Conservation (phyloP, 2,329 filamentous ascomycete genomes). For the Coniella vitis region DNA sequence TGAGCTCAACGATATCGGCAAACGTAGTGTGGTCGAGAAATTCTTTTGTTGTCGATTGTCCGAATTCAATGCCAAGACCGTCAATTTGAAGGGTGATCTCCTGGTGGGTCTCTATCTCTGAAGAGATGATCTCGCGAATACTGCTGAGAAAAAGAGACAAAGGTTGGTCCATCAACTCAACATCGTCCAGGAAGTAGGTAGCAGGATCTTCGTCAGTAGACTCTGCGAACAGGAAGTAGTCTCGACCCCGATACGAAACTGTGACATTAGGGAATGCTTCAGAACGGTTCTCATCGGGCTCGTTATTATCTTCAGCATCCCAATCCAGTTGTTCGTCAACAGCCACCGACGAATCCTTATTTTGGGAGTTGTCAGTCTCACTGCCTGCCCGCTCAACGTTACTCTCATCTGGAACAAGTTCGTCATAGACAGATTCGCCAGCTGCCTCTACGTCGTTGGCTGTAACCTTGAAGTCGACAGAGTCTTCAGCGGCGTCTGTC, state of each 20-base stretch:
- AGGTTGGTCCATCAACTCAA: constrained; percentile 34
- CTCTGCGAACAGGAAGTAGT: constrained; percentile 27
- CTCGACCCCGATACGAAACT: constrained; percentile 26
- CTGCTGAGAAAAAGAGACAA: constrained; percentile 38
- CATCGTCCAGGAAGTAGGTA: constrained; percentile 40
- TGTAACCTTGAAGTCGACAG: background rate
- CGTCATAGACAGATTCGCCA: constrained; percentile 6
- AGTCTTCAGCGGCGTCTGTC: background rate
- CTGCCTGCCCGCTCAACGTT: constrained; percentile 6
- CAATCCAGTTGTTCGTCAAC: constrained; percentile 5
- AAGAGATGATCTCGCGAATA: constrained; percentile 38
- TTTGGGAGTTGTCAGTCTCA: background rate
- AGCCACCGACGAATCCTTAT: background rate
- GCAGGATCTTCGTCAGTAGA: constrained; percentile 30
- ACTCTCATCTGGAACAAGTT: constrained; percentile 10
- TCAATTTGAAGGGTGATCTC: constrained; percentile 46
- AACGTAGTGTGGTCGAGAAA: constrained; percentile 15
- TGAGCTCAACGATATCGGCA: constrained; percentile 12
- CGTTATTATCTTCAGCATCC: constrained; percentile 11
- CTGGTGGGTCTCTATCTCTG: constrained; percentile 38
- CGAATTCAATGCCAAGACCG: constrained; percentile 45
- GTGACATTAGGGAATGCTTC: constrained; percentile 22
- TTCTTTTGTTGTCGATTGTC: constrained; percentile 26
- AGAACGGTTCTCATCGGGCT: background rate
- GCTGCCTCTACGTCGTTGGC: constrained; percentile 9